Evolutionary conservation across 1,284 basidiomycete genomes (phyloP).

Genomic region (Leccinum huronense): DNA sequence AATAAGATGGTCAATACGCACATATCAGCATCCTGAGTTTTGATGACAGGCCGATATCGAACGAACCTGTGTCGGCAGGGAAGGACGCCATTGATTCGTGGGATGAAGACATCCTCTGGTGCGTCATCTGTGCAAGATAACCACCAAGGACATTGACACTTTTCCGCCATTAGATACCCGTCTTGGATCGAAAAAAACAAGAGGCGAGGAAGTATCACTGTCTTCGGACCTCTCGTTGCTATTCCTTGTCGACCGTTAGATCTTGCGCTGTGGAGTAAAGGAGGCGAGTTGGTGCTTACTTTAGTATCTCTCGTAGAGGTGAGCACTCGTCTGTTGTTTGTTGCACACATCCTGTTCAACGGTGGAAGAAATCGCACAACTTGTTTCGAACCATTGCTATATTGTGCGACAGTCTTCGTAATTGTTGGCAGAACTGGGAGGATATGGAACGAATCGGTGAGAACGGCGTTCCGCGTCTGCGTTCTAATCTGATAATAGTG

Average conservation of each 20-base stretch:
- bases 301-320: conserved; percentile 79
- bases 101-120: too few relatives aligned
- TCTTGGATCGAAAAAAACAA: neutral
- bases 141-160: conserved; percentile 31
- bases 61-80: too few relatives aligned
- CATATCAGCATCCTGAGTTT: conserved; percentile 17
- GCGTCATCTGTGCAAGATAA: conserved; percentile 46
- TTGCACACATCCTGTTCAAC: neutral
- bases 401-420: conserved; percentile 72
- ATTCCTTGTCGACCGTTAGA: conserved; percentile 69
- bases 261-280: conserved; percentile 77
- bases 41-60: too few relatives aligned
- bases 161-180: conserved; percentile 14
- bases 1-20: conserved; percentile 16
- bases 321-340: conserved; percentile 23
- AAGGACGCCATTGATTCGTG: too few relatives aligned
- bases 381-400: conserved; percentile 71
- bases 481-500: neutral
- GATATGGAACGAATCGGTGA: conserved; percentile 84
- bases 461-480: conserved; percentile 29
- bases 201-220: neutral
- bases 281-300: conserved; percentile 75
- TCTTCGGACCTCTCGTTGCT: conserved; percentile 57
- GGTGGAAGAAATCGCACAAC: conserved; percentile 62
- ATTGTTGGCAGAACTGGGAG: conserved; percentile 90